These are phyloP conservation scores for Arthrobotrys sphaeroides DNA, from an alignment of 2,329 filamentous ascomycete species.

Conservation along the genomic window DNA sequence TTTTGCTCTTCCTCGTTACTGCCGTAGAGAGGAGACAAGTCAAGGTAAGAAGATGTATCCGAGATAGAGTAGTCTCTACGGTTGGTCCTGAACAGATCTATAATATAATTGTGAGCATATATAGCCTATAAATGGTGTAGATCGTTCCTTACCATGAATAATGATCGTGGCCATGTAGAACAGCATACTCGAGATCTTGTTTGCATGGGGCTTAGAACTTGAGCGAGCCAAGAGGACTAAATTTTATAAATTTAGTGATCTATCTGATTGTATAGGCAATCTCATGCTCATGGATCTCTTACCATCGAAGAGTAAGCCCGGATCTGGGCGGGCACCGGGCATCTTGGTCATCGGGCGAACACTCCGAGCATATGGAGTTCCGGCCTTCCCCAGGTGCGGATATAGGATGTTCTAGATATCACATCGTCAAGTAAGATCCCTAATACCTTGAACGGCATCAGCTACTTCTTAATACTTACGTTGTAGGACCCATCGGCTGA, in stretches of 20 bases:
- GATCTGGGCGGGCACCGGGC: constrained; percentile 71
- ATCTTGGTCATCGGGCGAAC: constrained; percentile 69
- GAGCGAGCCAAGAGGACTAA: constrained; percentile 56
- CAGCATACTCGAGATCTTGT: constrained; percentile 64
- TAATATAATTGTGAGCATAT: neutral
- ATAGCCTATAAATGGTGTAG: neutral
- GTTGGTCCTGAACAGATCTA: constrained; percentile 67
- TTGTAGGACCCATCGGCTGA: constrained; percentile 51
- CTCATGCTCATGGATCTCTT: neutral
- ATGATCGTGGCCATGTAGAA: constrained; percentile 67
- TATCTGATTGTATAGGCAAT: neutral
- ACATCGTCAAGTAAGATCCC: neutral
- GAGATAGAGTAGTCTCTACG: constrained; percentile 63
- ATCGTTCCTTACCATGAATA: constrained; percentile 63
- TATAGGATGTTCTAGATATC: constrained; percentile 67
- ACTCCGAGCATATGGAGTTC: constrained; percentile 73
- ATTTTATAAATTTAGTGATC: constrained; percentile 6
- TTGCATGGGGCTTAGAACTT: constrained; percentile 59
- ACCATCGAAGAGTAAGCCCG: constrained; percentile 73
- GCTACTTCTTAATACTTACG: constrained; percentile 14
- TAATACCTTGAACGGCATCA: neutral
- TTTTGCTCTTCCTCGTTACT: constrained; percentile 74
- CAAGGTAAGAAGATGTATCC: constrained; percentile 67
- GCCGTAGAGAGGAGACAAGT: constrained; percentile 68
- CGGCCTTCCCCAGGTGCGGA: constrained; percentile 72